Evolutionary conservation across 2,329 filamentous ascomycete genomes (phyloP).

Genomic region (Pseudogymnoascus sp.): DNA sequence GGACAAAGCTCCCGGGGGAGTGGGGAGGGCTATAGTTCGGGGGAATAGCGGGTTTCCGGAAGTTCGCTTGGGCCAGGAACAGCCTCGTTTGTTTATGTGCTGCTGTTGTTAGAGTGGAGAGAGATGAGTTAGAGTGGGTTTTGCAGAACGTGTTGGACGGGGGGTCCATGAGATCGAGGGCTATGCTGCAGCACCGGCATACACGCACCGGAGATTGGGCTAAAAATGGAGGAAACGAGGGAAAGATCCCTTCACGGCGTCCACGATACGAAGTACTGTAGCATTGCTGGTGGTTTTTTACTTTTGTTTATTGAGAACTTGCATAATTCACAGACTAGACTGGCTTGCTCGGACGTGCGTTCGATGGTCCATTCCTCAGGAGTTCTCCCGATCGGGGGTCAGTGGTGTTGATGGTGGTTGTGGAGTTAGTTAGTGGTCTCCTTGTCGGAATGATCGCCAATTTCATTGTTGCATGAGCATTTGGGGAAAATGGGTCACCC

Average conservation of each 20-base stretch:
- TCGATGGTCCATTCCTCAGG: not conserved
- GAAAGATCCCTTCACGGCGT: not conserved
- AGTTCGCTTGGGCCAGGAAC: not conserved
- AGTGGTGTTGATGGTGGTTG: not conserved
- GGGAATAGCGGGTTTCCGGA: not conserved
- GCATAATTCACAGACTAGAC: not conserved
- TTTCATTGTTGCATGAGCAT: conserved; percentile 6
- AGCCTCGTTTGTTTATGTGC: not conserved
- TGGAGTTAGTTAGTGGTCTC: not conserved
- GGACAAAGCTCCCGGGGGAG: conserved; percentile 1
- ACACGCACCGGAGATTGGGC: not conserved
- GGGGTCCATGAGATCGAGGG: not conserved
- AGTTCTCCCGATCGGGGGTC: not conserved
- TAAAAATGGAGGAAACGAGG: not conserved
- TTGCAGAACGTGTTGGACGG: not conserved
- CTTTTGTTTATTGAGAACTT: conserved; percentile 7
- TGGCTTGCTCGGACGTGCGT: not conserved
- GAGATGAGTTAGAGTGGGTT: not conserved
- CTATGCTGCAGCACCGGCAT: not conserved
- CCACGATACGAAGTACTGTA: not conserved
- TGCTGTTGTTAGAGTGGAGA: not conserved
- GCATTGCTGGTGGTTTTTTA: not conserved
- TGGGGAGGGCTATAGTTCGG: not conserved
- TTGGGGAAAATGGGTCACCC: not conserved
- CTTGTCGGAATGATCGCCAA: conserved; percentile 6